Percentiles rank a stretch among this genome's conserved stretches.
Evolutionary conservation across 129 eudicot genomes (phyloP).

Genomic region (Artemisia argyi): DNA sequence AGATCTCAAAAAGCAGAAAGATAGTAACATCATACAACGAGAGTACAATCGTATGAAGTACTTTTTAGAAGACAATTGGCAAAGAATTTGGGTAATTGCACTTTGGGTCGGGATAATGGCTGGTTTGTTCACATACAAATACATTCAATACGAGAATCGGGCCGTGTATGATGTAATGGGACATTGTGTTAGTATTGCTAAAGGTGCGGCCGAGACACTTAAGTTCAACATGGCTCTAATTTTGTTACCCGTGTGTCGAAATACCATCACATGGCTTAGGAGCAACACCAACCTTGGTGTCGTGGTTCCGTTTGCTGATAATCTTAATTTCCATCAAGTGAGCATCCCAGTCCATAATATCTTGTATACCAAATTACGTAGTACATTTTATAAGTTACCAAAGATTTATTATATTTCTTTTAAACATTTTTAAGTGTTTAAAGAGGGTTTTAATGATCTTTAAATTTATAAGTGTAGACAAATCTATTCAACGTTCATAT

Average conservation of each 20-base stretch:
- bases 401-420: too few species aligned
- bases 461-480: too few species aligned
- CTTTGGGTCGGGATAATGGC: constrained; percentile 59
- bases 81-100: constrained; percentile 66
- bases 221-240: constrained; percentile 82
- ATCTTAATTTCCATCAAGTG: constrained; percentile 81
- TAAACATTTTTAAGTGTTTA: too few species aligned
- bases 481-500: too few species aligned
- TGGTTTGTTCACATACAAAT: constrained; percentile 59
- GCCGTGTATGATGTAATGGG: constrained; percentile 63
- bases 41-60: constrained; percentile 40
- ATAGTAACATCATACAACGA: constrained; percentile 25
- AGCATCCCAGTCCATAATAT: too few species aligned
- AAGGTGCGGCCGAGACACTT: constrained; percentile 81
- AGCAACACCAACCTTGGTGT: constrained; percentile 55
- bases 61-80: constrained; percentile 64
- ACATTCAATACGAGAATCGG: constrained; percentile 43
- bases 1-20: constrained; percentile 29
- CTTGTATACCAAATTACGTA: too few species aligned
- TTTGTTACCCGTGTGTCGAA: constrained; percentile 71
- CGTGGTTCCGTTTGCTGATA: constrained; percentile 73
- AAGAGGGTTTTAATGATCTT: too few species aligned
- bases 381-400: too few species aligned
- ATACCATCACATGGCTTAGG: constrained; percentile 77
- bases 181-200: constrained; percentile 62